A percentile compares a stretch with the other conserved stretches of the same genome.
phyloP scores from a whole-genome alignment of 306 rosid genomes.

The Luffa acutangula region DNA sequence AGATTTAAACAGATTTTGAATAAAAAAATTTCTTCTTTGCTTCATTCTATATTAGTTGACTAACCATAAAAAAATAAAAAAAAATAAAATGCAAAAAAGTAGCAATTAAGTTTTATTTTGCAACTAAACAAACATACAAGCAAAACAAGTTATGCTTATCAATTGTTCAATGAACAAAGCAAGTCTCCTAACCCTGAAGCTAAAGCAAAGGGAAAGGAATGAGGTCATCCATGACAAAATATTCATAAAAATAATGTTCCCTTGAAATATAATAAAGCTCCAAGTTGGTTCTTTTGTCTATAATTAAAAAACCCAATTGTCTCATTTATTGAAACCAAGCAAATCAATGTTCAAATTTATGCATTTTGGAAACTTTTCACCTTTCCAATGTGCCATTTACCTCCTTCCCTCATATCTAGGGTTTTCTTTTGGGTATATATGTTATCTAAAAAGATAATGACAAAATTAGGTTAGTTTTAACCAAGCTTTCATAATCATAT shows the following conservation, averaged over 20 bases:
- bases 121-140: not conserved
- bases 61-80: not conserved
- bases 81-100: not conserved
- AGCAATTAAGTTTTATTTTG: not conserved
- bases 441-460: no score
- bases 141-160: not conserved
- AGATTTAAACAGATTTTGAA: not conserved
- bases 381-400: not conserved
- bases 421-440: not conserved
- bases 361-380: not conserved
- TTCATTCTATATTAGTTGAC: not conserved
- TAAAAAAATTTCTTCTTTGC: not conserved
- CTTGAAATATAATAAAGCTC: not conserved
- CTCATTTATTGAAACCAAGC: not conserved
- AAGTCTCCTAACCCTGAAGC: not conserved
- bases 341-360: not conserved
- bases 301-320: not conserved
- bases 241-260: not conserved
- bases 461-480: no score
- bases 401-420: not conserved
- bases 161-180: not conserved
- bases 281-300: not conserved
- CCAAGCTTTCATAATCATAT: no score
- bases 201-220: not conserved
- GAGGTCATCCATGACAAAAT: conserved; percentile 8